A percentile compares a stretch with the other conserved stretches of the same genome.
These are phyloP conservation scores for Dioszegia hungarica DNA, from an alignment of 768 basidiomycete genomes.

Conservation along the genomic window DNA sequence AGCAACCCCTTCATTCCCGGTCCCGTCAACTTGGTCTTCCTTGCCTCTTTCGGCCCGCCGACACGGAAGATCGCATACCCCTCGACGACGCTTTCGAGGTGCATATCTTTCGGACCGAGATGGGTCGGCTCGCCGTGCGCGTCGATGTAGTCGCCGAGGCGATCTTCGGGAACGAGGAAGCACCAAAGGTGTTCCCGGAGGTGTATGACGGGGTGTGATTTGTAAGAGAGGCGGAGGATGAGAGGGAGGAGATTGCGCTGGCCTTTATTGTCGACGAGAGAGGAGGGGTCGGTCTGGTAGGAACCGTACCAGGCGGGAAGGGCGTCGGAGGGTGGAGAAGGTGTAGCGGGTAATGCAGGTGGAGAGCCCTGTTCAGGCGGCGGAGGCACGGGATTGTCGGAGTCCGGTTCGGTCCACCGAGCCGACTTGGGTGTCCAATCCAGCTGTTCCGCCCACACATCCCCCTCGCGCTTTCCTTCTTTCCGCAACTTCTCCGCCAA, in stretches of 20 bases:
- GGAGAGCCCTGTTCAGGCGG: neutral
- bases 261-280: constrained; percentile 10
- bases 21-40: constrained; percentile 27
- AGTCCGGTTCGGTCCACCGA: constrained; percentile 35
- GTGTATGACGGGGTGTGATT: constrained; percentile 60
- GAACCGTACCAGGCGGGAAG: constrained; percentile 18
- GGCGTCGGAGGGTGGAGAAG: neutral
- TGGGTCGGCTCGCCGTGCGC: constrained; percentile 29
- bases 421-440: constrained; percentile 85
- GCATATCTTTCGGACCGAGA: constrained; percentile 19
- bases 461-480: constrained; percentile 59
- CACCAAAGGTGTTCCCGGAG: constrained; percentile 61
- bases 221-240: constrained; percentile 61
- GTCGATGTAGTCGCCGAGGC: constrained; percentile 10
- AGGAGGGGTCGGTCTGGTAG: constrained; percentile 7
- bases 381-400: neutral
- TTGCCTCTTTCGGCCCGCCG: constrained; percentile 10
- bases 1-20: constrained; percentile 20
- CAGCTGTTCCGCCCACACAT: constrained; percentile 81
- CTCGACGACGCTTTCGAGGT: neutral
- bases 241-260: constrained; percentile 61
- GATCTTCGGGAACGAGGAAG: constrained; percentile 37
- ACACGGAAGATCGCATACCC: constrained; percentile 17
- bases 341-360: neutral
- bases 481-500: constrained; percentile 61